phyloP scores from a whole-genome alignment of 176 grass and related monocot species.

The Zoysia japonica region DNA sequence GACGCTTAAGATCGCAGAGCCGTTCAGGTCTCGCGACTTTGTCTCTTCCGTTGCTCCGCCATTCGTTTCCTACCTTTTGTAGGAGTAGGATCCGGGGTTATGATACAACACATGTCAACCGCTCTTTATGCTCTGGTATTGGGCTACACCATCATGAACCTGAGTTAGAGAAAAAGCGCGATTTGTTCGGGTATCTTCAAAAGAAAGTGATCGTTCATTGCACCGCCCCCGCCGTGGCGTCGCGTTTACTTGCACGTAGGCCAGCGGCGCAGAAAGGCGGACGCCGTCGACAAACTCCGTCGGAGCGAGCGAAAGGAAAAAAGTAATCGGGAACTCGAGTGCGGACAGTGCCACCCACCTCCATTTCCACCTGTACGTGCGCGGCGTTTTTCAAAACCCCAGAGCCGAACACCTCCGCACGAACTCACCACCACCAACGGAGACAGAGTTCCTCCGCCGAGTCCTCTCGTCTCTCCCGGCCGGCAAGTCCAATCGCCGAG shows the following conservation, averaged over 20 bases:
- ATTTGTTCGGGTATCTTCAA: conserved; percentile 16
- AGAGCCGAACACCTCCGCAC: conserved; percentile 40
- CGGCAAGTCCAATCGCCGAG: neutral
- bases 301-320: neutral
- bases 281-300: conserved; percentile 32
- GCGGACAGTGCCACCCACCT: conserved; percentile 28
- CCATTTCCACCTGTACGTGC: conserved; percentile 16
- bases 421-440: conserved; percentile 26
- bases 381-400: conserved; percentile 32
- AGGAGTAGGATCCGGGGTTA: neutral
- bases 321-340: conserved; percentile 34
- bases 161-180: conserved; percentile 25
- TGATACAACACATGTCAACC: neutral
- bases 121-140: conserved; percentile 22
- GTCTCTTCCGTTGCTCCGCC: neutral
- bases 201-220: conserved; percentile 30
- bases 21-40: neutral
- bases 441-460: neutral
- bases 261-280: conserved; percentile 12
- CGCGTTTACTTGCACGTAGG: neutral
- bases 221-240: neutral
- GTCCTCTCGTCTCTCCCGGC: neutral
- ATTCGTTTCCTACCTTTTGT: neutral
- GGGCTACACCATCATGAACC: conserved; percentile 44
- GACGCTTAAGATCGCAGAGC: neutral